These are phyloP conservation scores for Fusarium anguioides DNA, from an alignment of 2,329 filamentous ascomycete genomes.

Conservation along the genomic window DNA sequence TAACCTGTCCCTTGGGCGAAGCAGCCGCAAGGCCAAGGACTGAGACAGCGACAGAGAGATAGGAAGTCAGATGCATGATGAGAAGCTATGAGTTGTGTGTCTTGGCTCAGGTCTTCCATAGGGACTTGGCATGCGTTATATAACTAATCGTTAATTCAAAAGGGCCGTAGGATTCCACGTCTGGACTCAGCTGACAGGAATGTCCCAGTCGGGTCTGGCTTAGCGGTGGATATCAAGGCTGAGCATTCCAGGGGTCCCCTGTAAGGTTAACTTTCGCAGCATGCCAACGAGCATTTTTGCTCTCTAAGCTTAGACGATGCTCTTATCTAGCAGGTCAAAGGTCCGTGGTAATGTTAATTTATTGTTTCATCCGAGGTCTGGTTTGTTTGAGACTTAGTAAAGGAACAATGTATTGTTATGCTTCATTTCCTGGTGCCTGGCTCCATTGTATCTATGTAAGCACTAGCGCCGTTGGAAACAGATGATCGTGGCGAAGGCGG, in stretches of 20 bases:
- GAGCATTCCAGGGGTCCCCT: conserved; percentile 23
- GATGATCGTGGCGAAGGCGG: neutral
- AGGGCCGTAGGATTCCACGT: conserved; percentile 10
- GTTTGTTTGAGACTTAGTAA: neutral
- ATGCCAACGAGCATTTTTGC: conserved; percentile 7
- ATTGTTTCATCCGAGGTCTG: neutral
- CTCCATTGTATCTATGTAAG: conserved; percentile 4
- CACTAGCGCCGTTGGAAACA: conserved; percentile 21
- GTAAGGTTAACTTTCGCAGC: neutral
- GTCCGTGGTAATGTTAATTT: neutral
- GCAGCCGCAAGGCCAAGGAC: conserved; percentile 27
- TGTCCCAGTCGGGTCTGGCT: conserved; percentile 12
- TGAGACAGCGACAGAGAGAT: conserved; percentile 23
- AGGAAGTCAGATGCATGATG: conserved; percentile 35
- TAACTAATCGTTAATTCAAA: neutral
- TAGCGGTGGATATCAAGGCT: conserved; percentile 7
- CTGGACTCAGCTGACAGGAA: conserved; percentile 28
- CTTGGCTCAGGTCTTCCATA: neutral
- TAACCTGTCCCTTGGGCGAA: neutral
- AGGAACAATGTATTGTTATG: neutral
- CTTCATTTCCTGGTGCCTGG: neutral
- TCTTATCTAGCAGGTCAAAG: neutral
- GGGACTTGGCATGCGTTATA: neutral
- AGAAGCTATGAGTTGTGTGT: neutral
- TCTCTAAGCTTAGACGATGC: neutral